These are phyloP conservation scores for Juglanconis sp. DNA, from an alignment of 2,329 filamentous ascomycete species.

Conservation along the genomic window DNA sequence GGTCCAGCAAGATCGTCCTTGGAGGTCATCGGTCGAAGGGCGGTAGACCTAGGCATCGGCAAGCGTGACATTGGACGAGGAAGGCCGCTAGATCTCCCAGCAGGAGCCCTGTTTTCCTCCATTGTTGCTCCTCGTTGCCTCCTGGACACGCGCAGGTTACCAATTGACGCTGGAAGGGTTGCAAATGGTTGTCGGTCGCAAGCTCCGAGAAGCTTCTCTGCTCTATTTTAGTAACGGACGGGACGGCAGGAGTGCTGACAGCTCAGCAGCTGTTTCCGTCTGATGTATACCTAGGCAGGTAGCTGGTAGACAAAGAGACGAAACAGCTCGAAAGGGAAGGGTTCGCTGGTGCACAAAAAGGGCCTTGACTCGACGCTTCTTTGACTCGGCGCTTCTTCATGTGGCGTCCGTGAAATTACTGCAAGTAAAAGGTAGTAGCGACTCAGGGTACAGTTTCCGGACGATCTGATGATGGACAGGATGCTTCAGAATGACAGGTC, in stretches of 20 bases:
- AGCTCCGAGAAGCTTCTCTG: background rate
- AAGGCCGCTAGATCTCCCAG: conserved; percentile 7
- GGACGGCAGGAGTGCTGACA: background rate
- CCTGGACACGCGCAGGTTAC: background rate
- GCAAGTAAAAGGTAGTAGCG: too few relatives aligned
- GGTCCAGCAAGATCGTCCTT: conserved; percentile 9
- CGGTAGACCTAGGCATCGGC: conserved; percentile 13
- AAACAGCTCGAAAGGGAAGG: too few relatives aligned
- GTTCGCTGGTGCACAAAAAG: too few relatives aligned
- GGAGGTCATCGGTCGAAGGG: conserved; percentile 9
- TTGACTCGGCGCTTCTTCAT: too few relatives aligned
- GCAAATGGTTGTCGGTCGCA: background rate
- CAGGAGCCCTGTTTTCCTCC: conserved; percentile 11
- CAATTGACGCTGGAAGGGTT: background rate
- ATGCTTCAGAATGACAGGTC: background rate
- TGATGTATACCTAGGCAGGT: background rate
- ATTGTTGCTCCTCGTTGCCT: background rate
- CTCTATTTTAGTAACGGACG: background rate
- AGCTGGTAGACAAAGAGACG: background rate
- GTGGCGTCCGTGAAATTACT: too few relatives aligned
- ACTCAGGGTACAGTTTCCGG: too few relatives aligned
- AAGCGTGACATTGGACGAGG: conserved; percentile 15
- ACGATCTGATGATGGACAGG: too few relatives aligned
- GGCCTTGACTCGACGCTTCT: too few relatives aligned
- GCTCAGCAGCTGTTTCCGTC: background rate